phyloP scores from a whole-genome alignment of 257 asterid species.

The Rubia yunnanensis region DNA sequence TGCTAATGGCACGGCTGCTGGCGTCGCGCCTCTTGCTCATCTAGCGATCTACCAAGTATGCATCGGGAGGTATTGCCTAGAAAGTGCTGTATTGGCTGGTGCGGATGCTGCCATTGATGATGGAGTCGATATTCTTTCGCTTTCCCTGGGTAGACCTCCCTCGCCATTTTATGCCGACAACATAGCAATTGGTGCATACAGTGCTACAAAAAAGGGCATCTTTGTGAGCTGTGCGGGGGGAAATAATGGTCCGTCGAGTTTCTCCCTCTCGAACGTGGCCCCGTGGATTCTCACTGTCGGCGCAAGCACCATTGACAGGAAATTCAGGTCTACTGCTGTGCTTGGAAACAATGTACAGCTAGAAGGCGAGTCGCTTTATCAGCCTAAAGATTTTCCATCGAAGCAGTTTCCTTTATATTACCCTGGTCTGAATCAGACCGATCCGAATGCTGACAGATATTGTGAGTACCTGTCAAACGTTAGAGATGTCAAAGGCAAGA shows the following conservation, averaged over 20 bases:
- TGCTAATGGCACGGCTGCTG: slow-evolving; percentile 10
- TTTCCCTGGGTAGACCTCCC: background rate
- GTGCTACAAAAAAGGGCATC: slow-evolving; percentile 1
- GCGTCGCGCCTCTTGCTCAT: slow-evolving; percentile 8
- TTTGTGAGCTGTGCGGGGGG: slow-evolving; percentile 7
- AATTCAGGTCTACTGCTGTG: background rate
- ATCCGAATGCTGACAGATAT: background rate
- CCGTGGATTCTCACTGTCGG: slow-evolving; percentile 4
- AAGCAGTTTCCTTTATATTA: background rate
- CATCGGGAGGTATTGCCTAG: background rate
- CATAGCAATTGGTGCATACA: background rate
- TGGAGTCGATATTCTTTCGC: slow-evolving; percentile 4
- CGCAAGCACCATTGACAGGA: slow-evolving; percentile 2
- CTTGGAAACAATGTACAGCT: background rate
- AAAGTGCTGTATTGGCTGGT: background rate
- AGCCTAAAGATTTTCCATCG: background rate
- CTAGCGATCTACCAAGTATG: background rate
- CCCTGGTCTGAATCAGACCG: background rate
- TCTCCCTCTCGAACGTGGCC: background rate
- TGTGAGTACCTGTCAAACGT: background rate
- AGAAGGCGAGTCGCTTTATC: background rate
- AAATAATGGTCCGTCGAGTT: background rate
- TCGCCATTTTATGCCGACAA: background rate
- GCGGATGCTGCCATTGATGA: background rate
- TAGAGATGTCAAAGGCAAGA: background rate